Evolutionary conservation across 2,329 filamentous ascomycete species (phyloP).

Genomic region (Xylaria arbuscula): DNA sequence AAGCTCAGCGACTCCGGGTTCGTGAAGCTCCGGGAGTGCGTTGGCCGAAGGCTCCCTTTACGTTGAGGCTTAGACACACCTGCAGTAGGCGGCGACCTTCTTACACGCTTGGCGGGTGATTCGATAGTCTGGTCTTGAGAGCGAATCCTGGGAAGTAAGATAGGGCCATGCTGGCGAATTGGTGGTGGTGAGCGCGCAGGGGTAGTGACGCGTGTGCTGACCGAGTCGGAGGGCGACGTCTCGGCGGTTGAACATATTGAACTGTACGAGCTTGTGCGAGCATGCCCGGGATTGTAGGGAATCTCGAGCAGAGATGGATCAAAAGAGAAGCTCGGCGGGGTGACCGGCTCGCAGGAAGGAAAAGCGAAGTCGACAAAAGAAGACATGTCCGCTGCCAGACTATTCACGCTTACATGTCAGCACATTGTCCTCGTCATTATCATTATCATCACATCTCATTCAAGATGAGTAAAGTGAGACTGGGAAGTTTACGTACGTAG

Average conservation of each 20-base stretch:
- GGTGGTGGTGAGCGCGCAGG: constrained; percentile 74
- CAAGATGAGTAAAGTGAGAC: background rate
- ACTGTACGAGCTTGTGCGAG: constrained; percentile 72
- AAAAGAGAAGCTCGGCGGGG: constrained; percentile 65
- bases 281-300: constrained; percentile 65
- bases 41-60: constrained; percentile 54
- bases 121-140: constrained; percentile 83
- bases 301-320: constrained; percentile 68
- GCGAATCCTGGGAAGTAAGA: constrained; percentile 86
- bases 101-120: constrained; percentile 64
- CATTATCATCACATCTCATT: background rate
- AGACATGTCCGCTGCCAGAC: constrained; percentile 71
- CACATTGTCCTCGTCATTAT: constrained; percentile 28
- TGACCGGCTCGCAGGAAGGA: constrained; percentile 63
- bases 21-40: constrained; percentile 69
- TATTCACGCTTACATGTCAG: constrained; percentile 51
- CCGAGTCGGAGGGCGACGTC: constrained; percentile 73
- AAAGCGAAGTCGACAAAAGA: constrained; percentile 69
- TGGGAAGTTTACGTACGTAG: constrained; percentile 54
- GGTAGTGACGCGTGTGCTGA: constrained; percentile 75
- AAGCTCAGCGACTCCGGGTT: constrained; percentile 66
- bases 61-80: constrained; percentile 50
- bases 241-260: constrained; percentile 73
- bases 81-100: constrained; percentile 64
- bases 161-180: constrained; percentile 80